Evolutionary conservation across 2,329 filamentous ascomycete genomes (phyloP), one percentile per base, ranked within the genome.

Genomic region (Ceratocystis harringtonii): DNA sequence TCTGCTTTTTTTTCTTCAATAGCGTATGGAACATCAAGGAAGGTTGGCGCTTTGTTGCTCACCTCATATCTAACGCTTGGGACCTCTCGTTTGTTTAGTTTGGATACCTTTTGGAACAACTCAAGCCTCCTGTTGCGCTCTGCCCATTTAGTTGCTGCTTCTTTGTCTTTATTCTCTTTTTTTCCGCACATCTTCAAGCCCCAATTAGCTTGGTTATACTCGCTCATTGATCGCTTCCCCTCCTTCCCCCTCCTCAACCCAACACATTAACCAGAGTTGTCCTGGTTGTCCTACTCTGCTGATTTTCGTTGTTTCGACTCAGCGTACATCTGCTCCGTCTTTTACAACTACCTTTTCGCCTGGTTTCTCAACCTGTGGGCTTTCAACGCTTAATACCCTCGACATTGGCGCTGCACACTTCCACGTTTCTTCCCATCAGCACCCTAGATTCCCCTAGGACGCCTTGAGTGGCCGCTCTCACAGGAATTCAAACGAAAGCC

Each of bases 381-480:
- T 8, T 36, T n/a, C 30, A 22, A 58, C 55, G 30, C 55, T 7
- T n/a, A 19, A 22, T 36, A 58, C 55, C 22, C 19, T 19, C 28
- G 55, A 36, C 17, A 58, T n/a, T 58, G 36, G 3, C 22, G 55
- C 55, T 32, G 28, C 30, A 58, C 19, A 32, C 55, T 17, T 58
- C 55, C 28, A 19, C 55, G 15, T 25, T 30, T 30, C 43, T 65
- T 44, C 50, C 17, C 25, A 48, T 50, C 63, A 58, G 15, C 17
- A 25, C 28, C 55, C 17, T 30, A 62, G n/a, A 45, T 43, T 44
- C 61, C 45, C 64, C 48, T 55, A 65, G 64, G 66, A 67, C 66
- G 63, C 66, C 66, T 67, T 67, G 57, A 67, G 66, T 67, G 66
- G 66, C 60, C 64, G 62, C 58, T 67, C 66, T 67, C 64, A 15